Evolutionary conservation across 257 asterid species (phyloP).

Genomic region (Oldenlandia corymbosa): DNA sequence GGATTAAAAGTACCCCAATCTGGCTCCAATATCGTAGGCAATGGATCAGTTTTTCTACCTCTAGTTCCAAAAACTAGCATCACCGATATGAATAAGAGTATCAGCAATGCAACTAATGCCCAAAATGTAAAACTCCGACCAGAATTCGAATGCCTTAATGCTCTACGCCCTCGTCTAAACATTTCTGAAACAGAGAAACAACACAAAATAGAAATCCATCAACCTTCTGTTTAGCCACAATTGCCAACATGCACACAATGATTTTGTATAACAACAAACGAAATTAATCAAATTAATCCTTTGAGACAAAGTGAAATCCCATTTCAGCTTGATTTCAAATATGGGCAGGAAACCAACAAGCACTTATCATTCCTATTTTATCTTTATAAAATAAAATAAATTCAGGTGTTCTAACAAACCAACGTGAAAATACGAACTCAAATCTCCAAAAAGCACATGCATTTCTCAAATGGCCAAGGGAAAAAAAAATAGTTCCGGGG

Average conservation of each 20-base stretch:
- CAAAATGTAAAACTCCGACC: conserved; percentile 29
- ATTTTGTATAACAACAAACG: too few species aligned
- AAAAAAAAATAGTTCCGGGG: too few species aligned
- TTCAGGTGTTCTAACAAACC: background rate
- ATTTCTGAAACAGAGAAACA: conserved; percentile 35
- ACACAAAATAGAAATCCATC: background rate
- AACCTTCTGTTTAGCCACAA: background rate
- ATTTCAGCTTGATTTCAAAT: background rate
- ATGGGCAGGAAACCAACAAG: background rate
- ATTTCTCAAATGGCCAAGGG: too few species aligned
- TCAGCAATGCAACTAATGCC: conserved; percentile 32
- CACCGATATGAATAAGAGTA: conserved; percentile 35
- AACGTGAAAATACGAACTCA: background rate
- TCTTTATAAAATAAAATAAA: too few species aligned
- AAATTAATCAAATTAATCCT: background rate
- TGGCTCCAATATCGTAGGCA: conserved; percentile 26
- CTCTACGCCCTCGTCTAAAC: conserved; percentile 43
- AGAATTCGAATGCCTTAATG: conserved; percentile 39
- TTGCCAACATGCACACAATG: too few species aligned
- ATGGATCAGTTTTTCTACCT: conserved; percentile 28
- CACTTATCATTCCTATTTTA: background rate
- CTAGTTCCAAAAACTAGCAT: conserved; percentile 35
- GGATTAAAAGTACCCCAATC: conserved; percentile 54
- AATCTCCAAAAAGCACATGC: too few species aligned
- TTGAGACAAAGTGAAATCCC: background rate